A percentile compares a stretch with the other conserved stretches of the same genome.
These are phyloP conservation scores for Amniculicola lignicola DNA, from an alignment of 495 filamentous ascomycete genomes.

Conservation along the genomic window DNA sequence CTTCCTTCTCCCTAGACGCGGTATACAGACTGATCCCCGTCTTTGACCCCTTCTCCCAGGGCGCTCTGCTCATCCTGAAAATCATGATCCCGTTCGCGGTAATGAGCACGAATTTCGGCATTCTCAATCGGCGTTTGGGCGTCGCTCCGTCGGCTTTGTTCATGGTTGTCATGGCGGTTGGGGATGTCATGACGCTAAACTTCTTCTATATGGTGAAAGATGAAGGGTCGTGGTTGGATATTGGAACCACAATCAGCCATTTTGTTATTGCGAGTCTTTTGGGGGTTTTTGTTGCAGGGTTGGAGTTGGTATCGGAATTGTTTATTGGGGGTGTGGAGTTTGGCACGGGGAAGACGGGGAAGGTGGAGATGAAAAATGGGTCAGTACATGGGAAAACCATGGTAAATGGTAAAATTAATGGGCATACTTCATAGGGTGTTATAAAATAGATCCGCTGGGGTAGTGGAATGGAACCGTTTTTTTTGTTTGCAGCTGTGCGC, in stretches of 20 bases:
- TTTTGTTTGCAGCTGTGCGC: too few relatives aligned
- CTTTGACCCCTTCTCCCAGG: constrained; percentile 92
- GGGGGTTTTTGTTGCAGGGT: constrained; percentile 82
- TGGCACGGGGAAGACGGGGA: constrained; percentile 17
- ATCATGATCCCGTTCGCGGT: constrained; percentile 90
- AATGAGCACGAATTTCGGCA: constrained; percentile 88
- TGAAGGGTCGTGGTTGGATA: constrained; percentile 95
- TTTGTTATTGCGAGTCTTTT: constrained; percentile 88
- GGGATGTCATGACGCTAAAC: constrained; percentile 88
- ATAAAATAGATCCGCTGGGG: too few relatives aligned
- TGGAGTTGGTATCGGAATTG: constrained; percentile 82
- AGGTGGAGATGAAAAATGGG: too few relatives aligned
- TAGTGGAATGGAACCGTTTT: too few relatives aligned
- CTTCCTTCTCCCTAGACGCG: constrained; percentile 89
- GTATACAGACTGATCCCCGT: constrained; percentile 89
- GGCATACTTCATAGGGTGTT: too few relatives aligned
- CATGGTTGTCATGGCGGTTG: constrained; percentile 90
- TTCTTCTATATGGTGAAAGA: constrained; percentile 98
- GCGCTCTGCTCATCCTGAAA: constrained; percentile 82
- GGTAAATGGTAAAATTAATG: too few relatives aligned
- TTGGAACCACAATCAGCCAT: constrained; percentile 91
- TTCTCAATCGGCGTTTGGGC: constrained; percentile 81
- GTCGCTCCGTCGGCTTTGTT: constrained; percentile 83
- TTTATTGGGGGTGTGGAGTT: constrained; percentile 83
- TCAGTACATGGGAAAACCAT: too few relatives aligned